Conservation (phyloP, 139 green algal genomes). For the Deuterostichococcus epilithicus region DNA sequence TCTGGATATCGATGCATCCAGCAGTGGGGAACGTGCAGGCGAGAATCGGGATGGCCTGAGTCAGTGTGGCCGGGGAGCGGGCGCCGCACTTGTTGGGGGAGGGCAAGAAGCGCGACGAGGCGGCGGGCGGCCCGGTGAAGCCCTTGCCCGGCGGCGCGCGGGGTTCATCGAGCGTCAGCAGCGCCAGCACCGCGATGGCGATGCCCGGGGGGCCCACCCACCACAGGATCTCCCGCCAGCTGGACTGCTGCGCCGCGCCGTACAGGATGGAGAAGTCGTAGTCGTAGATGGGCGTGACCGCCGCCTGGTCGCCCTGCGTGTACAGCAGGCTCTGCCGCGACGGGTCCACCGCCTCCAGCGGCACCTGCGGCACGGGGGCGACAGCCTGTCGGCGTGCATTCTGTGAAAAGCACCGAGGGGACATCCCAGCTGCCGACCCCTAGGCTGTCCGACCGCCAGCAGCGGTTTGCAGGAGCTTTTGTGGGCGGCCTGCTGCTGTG, state of each 20-base stretch:
- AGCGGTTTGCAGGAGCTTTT: too few relatives aligned
- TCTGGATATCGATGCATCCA: too few relatives aligned
- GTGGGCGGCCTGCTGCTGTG: background rate
- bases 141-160: conserved; percentile 7
- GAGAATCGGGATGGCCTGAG: background rate
- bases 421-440: too few relatives aligned
- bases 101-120: conserved; percentile 19
- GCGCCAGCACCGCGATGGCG: conserved; percentile 44
- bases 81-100: background rate
- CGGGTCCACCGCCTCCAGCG: conserved; percentile 75
- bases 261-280: conserved; percentile 66
- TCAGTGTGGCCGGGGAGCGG: background rate
- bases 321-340: conserved; percentile 67
- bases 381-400: too few relatives aligned
- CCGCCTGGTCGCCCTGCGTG: conserved; percentile 77
- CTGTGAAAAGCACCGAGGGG: too few relatives aligned
- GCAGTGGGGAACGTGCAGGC: background rate
- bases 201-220: conserved; percentile 67
- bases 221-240: conserved; percentile 60
- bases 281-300: conserved; percentile 68
- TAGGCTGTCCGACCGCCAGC: too few relatives aligned
- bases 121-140: background rate
- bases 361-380: conserved; percentile 54
- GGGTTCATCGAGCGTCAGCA: conserved; percentile 60
- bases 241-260: conserved; percentile 16